Percentiles rank a stretch among this genome's conserved stretches.
These are phyloP conservation scores for Botryotinia globosa DNA, from an alignment of 2,329 filamentous ascomycete genomes.

Conservation along the genomic window DNA sequence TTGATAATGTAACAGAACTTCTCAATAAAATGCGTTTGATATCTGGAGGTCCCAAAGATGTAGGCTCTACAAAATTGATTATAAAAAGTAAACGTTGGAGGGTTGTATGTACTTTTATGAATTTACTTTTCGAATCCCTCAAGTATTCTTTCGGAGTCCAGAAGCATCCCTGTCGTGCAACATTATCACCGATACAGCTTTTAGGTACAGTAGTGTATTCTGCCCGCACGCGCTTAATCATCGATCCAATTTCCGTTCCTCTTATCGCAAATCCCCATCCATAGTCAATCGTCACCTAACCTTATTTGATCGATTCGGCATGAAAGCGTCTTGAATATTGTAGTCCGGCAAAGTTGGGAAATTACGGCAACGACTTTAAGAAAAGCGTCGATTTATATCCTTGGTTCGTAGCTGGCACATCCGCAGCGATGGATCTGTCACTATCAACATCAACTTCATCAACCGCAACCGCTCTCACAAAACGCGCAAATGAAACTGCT, in stretches of 20 bases:
- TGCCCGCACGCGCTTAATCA: not conserved
- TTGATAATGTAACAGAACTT: not conserved
- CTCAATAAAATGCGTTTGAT: not conserved
- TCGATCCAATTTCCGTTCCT: not conserved
- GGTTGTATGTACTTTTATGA: not conserved
- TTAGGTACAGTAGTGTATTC: not conserved
- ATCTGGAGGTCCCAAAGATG: not conserved
- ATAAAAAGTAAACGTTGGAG: not conserved
- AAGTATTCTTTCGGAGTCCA: not conserved
- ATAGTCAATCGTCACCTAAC: not conserved
- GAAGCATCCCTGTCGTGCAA: slow-evolving; percentile 1
- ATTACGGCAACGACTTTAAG: not conserved
- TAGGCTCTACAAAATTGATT: not conserved
- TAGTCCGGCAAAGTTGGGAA: not conserved
- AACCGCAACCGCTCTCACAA: slow-evolving; percentile 58
- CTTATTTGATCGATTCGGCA: not conserved
- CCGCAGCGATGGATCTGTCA: slow-evolving; percentile 21
- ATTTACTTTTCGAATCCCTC: not conserved
- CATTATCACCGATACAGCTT: slow-evolving; percentile 7
- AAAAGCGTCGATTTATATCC: not conserved
- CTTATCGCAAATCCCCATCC: not conserved
- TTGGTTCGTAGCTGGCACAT: too few relatives aligned
- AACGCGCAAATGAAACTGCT: slow-evolving; percentile 60
- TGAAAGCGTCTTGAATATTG: not conserved
- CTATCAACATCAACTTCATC: slow-evolving; percentile 5